Conservation (phyloP, 176 grass and related monocot genomes). For the Microstegium vimineum region DNA sequence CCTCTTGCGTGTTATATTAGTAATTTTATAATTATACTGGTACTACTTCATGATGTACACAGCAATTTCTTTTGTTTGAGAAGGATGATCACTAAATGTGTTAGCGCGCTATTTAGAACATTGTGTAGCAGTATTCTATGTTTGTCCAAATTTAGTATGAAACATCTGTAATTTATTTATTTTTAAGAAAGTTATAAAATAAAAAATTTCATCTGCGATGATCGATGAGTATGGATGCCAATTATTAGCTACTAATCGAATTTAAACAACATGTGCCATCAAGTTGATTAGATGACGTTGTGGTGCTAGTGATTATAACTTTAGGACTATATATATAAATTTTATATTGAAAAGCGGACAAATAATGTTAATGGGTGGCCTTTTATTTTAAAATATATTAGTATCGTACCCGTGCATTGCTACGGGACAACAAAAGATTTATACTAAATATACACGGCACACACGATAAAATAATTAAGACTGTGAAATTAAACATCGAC, state of each 20-base stretch:
- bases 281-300: not conserved
- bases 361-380: not conserved
- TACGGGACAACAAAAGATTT: no score
- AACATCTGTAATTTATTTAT: not conserved
- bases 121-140: not conserved
- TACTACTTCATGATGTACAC: not conserved
- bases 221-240: not conserved
- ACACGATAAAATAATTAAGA: no score
- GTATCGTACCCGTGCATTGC: no score
- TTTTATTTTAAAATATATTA: not conserved
- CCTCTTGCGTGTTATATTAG: not conserved
- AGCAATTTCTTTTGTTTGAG: not conserved
- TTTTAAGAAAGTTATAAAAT: not conserved
- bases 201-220: no score
- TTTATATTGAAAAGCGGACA: not conserved
- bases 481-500: no score
- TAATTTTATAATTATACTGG: not conserved
- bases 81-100: no score
- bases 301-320: not conserved
- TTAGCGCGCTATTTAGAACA: no score
- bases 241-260: not conserved
- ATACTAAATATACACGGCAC: no score
- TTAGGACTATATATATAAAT: not conserved
- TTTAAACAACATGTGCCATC: not conserved
- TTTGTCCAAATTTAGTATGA: not conserved